Base-by-base conservation (phyloP, 345 rosid genomes). In the Boechera divaricarpa region DNA sequence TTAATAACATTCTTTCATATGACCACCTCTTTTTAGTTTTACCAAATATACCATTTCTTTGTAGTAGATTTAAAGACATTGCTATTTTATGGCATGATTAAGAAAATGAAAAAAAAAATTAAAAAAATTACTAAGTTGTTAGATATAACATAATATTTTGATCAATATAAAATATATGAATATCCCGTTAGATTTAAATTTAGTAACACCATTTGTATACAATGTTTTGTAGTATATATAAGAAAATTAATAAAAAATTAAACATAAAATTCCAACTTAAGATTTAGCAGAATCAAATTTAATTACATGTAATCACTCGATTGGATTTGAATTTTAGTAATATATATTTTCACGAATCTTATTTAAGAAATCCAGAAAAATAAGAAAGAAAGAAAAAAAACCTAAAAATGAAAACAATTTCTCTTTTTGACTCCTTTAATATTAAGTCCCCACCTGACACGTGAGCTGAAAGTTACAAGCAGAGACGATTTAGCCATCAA, bases 391-490 rank as follows among this genome's bases (percentile, higher is more conserved):
- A 9, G 42, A 8, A 7, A 44, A 11, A 2, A 26, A 36, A 2
- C 2, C 3, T 0, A 8, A 36, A 36, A 41, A 3, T 4, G 45
- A 11, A 45, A 32, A 47, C 1, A 29, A 52, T 36, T 2, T 21
- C 18, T 67, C 21, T 24, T 29, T 13, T 32, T 32, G 6, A 32
- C 60, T 54, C 36, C 60, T 55, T 29, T 6, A 29, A 55, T 15
- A 7, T 12, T 5, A 54, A 55, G 63, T 29, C 49, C 42, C 26
- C 21, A 74, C 36, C 15, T 55, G 71, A 74, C 77, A 74, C 77
- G 72, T 65, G 32, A 54, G 55, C 63, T 28, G 33, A 72, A 42
- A 72, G 67, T 29, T 47, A 35, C 59, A 26, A 5, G 53, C 42
- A 39, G 13, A 39, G 36, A 63, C 44, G 10, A 29, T 52, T 63